Evolutionary conservation across 2,329 filamentous ascomycete species (phyloP).

Genomic region (Xylariales sp.): DNA sequence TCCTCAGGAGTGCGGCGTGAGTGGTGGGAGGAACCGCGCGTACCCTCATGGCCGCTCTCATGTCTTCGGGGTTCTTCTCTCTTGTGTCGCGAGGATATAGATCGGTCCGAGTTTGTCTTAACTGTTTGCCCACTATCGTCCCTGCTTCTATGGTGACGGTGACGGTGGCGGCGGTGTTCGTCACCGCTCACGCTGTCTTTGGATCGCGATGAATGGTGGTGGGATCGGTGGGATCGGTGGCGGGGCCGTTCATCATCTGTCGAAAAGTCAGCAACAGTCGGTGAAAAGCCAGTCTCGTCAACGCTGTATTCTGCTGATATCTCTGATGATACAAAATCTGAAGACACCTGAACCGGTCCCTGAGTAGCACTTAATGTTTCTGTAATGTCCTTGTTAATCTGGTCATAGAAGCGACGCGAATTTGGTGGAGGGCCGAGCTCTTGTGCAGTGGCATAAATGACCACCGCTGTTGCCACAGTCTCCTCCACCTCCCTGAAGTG

Average conservation of each 20-base stretch:
- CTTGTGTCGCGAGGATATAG: conserved; percentile 55
- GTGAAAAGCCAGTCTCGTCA: conserved; percentile 54
- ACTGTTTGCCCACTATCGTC: conserved; percentile 41
- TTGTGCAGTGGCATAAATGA: conserved; percentile 64
- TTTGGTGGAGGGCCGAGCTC: conserved; percentile 56
- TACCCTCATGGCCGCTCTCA: conserved; percentile 58
- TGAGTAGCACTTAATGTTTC: conserved; percentile 35
- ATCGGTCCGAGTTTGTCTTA: conserved; percentile 48
- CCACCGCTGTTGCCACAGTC: conserved; percentile 64
- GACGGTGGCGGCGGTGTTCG: conserved; percentile 53
- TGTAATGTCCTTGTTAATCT: conserved; percentile 43
- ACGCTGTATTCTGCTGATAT: conserved; percentile 47
- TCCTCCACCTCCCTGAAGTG: conserved; percentile 63
- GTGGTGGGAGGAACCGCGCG: conserved; percentile 48
- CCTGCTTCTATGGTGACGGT: conserved; percentile 46
- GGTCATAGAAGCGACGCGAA: conserved; percentile 33
- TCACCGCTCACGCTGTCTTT: conserved; percentile 41
- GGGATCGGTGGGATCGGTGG: conserved; percentile 29
- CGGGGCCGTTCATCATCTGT: conserved; percentile 60
- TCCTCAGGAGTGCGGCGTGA: conserved; percentile 59
- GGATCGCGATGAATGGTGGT: conserved; percentile 41
- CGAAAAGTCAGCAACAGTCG: conserved; percentile 67
- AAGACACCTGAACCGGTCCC: conserved; percentile 41
- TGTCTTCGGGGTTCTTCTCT: conserved; percentile 47
- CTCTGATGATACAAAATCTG: conserved; percentile 42